Conservation (phyloP, 208 protist genomes). For the Crithidia acanthocephali region DNA sequence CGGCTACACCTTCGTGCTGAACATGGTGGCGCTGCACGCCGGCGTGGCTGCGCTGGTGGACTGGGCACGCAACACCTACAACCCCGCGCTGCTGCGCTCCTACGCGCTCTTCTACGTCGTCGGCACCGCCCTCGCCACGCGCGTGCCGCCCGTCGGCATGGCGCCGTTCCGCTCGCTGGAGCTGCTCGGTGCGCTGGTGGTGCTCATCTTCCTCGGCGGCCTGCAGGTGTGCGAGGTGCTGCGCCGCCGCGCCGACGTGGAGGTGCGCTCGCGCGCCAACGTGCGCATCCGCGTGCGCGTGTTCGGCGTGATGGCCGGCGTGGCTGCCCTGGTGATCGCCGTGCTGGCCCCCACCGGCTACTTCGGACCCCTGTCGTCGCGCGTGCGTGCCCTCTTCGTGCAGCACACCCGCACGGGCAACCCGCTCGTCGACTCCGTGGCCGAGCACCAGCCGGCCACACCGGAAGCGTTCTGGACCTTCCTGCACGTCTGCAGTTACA, state of each 20-base stretch:
- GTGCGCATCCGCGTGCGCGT: conserved; percentile 39
- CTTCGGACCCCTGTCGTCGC: conserved; percentile 58
- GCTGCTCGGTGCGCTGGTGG: conserved; percentile 93
- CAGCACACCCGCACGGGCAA: conserved; percentile 79
- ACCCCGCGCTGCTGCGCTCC: conserved; percentile 87
- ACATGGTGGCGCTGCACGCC: conserved; percentile 97
- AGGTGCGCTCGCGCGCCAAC: conserved; percentile 33
- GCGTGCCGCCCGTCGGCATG: conserved; percentile 95
- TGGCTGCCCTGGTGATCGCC: conserved; percentile 27
- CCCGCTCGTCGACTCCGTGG: conserved; percentile 83
- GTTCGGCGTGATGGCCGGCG: conserved; percentile 29
- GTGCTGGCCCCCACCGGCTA: conserved; percentile 50
- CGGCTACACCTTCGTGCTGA: conserved; percentile 98
- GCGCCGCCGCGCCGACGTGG: conserved; percentile 24
- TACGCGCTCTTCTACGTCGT: conserved; percentile 97
- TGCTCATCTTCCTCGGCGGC: conserved; percentile 67
- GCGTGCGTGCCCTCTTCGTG: conserved; percentile 75
- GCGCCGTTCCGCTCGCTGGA: conserved; percentile 94
- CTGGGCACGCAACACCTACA: conserved; percentile 79
- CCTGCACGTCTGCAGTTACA: conserved; percentile 1
- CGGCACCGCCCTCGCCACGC: conserved; percentile 94
- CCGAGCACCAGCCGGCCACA: conserved; percentile 58
- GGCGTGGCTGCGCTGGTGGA: conserved; percentile 86
- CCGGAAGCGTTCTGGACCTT: conserved; percentile 21
- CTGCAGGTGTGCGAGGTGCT: conserved; percentile 40